Base-by-base conservation (phyloP, 2,329 filamentous ascomycete species). In the Talaromyces atroroseus region DNA sequence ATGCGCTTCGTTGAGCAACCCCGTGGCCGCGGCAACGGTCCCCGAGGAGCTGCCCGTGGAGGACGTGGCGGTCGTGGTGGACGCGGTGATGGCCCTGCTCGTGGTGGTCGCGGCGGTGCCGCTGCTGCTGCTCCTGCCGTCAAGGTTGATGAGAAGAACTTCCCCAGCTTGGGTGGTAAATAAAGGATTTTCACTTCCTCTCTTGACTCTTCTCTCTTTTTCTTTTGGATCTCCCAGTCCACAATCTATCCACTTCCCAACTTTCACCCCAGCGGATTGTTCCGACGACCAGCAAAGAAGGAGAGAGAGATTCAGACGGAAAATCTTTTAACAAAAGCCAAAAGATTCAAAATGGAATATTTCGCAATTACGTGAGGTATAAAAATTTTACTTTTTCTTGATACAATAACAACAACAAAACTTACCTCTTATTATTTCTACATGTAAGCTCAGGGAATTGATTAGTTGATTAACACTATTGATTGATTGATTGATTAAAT, bases 1-100 rank as follows among this genome's bases (percentile, higher is more conserved):
- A 85, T 91, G 78, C 84, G 88, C 71, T 90, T 82, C 73, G 81
- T 89, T 66, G 89, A 92, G 79, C 80, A 82, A 58, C 80, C 82
- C 64, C 79, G 80, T 66, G 72, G 76, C 57, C 75, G 80, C 64
- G 67, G 75, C 65, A 76, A 80, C 54, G 78, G 76, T 59, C 71
- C 67, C 64, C 64, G 66, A 49, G 64, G 66, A 49, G 78, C 80
- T 68, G 76, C 77, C 62, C 74, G 77, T 63, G 75, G 78, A 63
- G 77, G 78, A 60, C 74, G 73, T 66, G 73, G 64, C 54, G 71
- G 71, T 61, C 69, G 69, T 60, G 65, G 69, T 51, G 63, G 65
- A 60, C 63, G 65, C 58, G 65, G 66, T 61, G 61, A 71, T 51
- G 67, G 59, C 51, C 61, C 58, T 36, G 32, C 32, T 47, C 58